These are phyloP conservation scores for Tuber umbilicatum DNA, from an alignment of 495 filamentous ascomycete species.

Conservation along the genomic window DNA sequence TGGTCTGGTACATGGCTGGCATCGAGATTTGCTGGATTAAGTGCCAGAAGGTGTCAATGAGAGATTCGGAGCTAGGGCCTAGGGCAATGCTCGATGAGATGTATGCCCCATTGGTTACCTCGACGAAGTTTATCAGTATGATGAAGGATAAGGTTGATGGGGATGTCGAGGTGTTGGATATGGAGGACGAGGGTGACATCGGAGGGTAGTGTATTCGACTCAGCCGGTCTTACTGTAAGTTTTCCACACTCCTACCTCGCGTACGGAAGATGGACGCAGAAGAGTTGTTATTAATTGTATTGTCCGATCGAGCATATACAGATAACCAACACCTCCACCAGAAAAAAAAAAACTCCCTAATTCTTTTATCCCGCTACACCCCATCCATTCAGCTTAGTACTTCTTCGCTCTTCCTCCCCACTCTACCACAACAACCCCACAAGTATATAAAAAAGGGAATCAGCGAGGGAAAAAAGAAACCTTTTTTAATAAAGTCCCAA, in stretches of 20 bases:
- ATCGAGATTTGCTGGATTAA: slow-evolving; percentile 60
- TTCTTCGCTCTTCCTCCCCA: background rate
- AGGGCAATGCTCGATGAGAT: slow-evolving; percentile 24
- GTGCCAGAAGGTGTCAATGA: slow-evolving; percentile 38
- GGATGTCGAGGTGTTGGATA: background rate
- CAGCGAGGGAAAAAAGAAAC: background rate
- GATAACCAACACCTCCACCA: slow-evolving; percentile 13
- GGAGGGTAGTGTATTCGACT: background rate
- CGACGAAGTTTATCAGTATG: background rate
- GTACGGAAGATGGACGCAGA: background rate
- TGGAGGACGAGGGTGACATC: background rate
- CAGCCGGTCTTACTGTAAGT: background rate
- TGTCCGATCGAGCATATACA: background rate
- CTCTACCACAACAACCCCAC: background rate
- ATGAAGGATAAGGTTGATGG: background rate
- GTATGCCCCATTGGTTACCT: slow-evolving; percentile 21
- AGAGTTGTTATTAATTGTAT: background rate
- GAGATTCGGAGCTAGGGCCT: slow-evolving; percentile 10
- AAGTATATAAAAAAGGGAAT: background rate
- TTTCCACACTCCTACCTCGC: background rate
- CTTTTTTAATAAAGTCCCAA: slow-evolving; percentile 28
- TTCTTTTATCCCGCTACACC: background rate
- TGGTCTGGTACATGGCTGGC: slow-evolving; percentile 61
- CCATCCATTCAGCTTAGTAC: background rate
- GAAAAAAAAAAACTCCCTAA: background rate